A percentile compares a stretch with the other conserved stretches of the same genome.
These are phyloP conservation scores for Aristolochia contorta DNA, from an alignment of 164 flowering plant species.

Conservation along the genomic window DNA sequence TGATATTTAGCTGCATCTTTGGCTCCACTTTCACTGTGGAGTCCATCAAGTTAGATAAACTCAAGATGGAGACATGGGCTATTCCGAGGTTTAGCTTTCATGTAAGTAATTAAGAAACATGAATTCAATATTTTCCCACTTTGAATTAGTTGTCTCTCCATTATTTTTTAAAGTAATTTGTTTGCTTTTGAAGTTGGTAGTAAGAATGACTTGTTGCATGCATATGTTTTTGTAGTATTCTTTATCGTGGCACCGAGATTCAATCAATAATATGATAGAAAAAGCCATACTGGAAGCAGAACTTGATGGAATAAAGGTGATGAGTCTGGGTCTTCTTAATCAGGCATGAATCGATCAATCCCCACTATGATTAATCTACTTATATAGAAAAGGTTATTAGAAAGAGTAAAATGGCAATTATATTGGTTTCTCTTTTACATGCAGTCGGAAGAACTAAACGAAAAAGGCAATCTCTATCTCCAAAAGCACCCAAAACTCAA, in stretches of 20 bases:
- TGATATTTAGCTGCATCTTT: constrained; percentile 32
- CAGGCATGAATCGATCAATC: constrained; percentile 33
- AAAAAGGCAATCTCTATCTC: constrained; percentile 48
- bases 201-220: too few species aligned
- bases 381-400: too few species aligned
- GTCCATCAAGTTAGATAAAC: constrained; percentile 29
- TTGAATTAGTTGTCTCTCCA: too few species aligned
- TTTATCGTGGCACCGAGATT: constrained; percentile 24
- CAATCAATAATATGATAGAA: constrained; percentile 51
- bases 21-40: constrained; percentile 45
- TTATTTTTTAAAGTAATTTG: too few species aligned
- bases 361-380: too few species aligned
- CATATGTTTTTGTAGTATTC: constrained; percentile 27
- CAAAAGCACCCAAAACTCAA: constrained; percentile 39
- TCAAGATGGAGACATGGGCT: constrained; percentile 50
- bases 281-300: constrained; percentile 61
- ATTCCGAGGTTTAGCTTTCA: constrained; percentile 45
- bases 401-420: too few species aligned
- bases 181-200: too few species aligned
- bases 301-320: constrained; percentile 35
- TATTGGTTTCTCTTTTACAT: background rate
- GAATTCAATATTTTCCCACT: too few species aligned
- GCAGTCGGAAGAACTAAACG: constrained; percentile 56
- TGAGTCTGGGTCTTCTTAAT: constrained; percentile 59
- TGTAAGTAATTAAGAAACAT: constrained; percentile 17